Conservation (phyloP, 768 basidiomycete species). For the Lentinula sp. region DNA sequence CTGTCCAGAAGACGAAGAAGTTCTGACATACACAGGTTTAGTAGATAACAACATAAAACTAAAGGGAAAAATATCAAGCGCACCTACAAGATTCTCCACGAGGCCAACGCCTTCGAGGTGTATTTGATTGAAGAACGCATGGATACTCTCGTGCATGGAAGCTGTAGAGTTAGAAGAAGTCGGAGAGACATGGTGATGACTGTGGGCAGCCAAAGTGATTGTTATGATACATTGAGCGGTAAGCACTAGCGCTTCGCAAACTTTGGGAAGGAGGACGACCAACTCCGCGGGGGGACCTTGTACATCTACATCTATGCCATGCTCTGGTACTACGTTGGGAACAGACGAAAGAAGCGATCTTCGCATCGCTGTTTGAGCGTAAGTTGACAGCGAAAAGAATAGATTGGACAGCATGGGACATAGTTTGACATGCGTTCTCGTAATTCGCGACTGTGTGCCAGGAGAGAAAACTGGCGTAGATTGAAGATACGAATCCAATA, state of each 20-base stretch:
- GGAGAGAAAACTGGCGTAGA: constrained; percentile 29
- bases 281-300: constrained; percentile 31
- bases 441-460: constrained; percentile 20
- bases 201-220: constrained; percentile 48
- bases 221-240: constrained; percentile 72
- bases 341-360: constrained; percentile 31
- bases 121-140: constrained; percentile 38
- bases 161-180: constrained; percentile 12
- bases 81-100: constrained; percentile 56
- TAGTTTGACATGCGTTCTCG: constrained; percentile 35
- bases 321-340: not conserved
- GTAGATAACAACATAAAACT: not conserved
- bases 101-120: constrained; percentile 32
- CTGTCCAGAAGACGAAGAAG: constrained; percentile 66
- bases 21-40: constrained; percentile 34
- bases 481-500: constrained; percentile 81
- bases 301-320: not conserved
- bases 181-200: constrained; percentile 1
- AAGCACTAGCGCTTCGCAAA: constrained; percentile 75
- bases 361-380: constrained; percentile 47
- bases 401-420: constrained; percentile 54
- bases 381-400: constrained; percentile 58
- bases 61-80: constrained; percentile 14
- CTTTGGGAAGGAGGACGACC: constrained; percentile 70
- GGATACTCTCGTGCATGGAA: constrained; percentile 21